Base-by-base conservation (phyloP, 2,329 filamentous ascomycete species). In the Hypoxylon rubiginosum region DNA sequence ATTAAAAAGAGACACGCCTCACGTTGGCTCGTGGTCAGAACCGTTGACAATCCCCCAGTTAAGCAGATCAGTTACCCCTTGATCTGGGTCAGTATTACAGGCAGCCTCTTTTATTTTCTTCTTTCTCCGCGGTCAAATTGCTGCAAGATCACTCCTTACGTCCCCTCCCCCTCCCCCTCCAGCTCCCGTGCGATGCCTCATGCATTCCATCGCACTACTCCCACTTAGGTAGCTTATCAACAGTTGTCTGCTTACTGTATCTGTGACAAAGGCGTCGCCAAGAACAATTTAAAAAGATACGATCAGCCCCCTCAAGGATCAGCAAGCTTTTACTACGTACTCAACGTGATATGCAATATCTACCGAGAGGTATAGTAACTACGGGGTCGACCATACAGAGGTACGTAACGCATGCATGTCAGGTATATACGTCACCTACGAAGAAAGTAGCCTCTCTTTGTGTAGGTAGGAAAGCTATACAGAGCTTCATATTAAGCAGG, bases 211-310 rank as follows among this genome's bases (percentile, higher is more conserved):
- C 21, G 39, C 60, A 48, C 60, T 66, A 64, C 41, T 26, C 60
- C 17, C 19, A 56, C 51, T 45, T 62, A 56, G 60, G 61, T 62
- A 61, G 52, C 24, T 58, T 61, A 52, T 67, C 59, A 55, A 58
- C 55, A 30, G 32, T 60, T 64, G 58, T 58, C 49, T 69, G 67
- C 67, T 69, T 69, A 69, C 67, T 69, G 56, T 69, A 67, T 62
- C 51, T 63, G 19, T 52, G 17, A 41, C 49, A 61, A 50, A 69
- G 51, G 52, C 30, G 24, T 57, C 24, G 60, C 67, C 58, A 64
- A 62, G 58, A 34, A 21, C 5, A 26, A 30, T 48, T 26, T 54
- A 30, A 41, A 15, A 41, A 58, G 41, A 66, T 52, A 61, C 52
- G 49, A 58, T 58, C 43, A 50, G 28, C 28, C 56, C 53, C 45